A percentile compares a stretch with the other conserved stretches of the same genome.
These are phyloP conservation scores for Gilbertella persicaria DNA, from an alignment of 371 early-diverging fungal species.

Conservation along the genomic window DNA sequence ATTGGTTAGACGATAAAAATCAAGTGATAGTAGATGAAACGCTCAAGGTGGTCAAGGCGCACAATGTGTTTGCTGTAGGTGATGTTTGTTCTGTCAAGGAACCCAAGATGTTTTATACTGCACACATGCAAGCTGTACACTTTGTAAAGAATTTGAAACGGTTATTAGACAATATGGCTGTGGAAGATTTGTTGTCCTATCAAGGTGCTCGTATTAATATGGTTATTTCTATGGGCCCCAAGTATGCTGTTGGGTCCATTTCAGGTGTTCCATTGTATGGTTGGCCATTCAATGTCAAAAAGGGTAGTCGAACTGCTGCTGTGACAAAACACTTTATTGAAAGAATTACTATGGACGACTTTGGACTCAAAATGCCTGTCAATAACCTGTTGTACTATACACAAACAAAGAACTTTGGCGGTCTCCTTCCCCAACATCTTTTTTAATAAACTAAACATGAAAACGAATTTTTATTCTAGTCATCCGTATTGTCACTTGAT, in stretches of 20 bases:
- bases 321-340: conserved; percentile 29
- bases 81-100: conserved; percentile 34
- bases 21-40: conserved; percentile 27
- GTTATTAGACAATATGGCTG: conserved; percentile 1
- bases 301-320: conserved; percentile 32
- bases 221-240: conserved; percentile 40
- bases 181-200: conserved; percentile 20
- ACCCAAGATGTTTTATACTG: conserved; percentile 47
- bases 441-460: background rate
- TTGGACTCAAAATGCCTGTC: conserved; percentile 16
- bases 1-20: conserved; percentile 31
- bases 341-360: conserved; percentile 34
- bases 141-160: conserved; percentile 21
- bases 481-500: conserved; percentile 45
- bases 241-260: conserved; percentile 23
- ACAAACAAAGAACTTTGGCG: conserved; percentile 10
- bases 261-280: conserved; percentile 28
- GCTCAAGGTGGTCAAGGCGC: conserved; percentile 21
- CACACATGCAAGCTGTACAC: conserved; percentile 48
- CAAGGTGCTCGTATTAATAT: conserved; percentile 18
- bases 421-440: background rate
- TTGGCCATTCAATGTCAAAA: conserved; percentile 26
- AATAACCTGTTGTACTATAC: conserved; percentile 28
- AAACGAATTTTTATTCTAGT: conserved; percentile 48
- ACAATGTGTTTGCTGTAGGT: conserved; percentile 37